Base-by-base conservation (phyloP, 495 filamentous ascomycete genomes). In the Penicillium daleae region DNA sequence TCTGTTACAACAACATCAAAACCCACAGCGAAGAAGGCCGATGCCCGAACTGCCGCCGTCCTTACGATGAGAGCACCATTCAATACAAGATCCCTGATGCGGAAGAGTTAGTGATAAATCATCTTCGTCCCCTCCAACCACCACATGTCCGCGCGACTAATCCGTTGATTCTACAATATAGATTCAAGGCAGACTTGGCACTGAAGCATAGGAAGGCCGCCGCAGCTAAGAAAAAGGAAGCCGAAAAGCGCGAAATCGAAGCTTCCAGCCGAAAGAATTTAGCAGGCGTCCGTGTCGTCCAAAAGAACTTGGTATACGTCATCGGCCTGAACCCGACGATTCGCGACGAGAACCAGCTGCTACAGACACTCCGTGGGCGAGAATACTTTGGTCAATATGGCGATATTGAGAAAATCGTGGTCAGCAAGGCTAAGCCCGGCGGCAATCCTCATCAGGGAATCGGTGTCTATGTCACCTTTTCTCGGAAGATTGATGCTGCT, bases 301-400 rank as follows among this genome's bases (percentile, higher is more conserved):
- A 98, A 77, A 97, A 97, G 80, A 99, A 99, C 66, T 85, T 99
- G 35, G 96, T 99, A 62, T 99, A 99, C 71, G 93, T 99, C 61
- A 95, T 96, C 24, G 96, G 95, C 29, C 81, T 99, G 37, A 96
- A 89, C 58, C 95, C 95, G 22, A 90, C 88, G 50, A 93, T 93
- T 68, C 88, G 89, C 37, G 96, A 98, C 73, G 93, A 97, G 70
- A 92, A 92, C 63, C 78, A 79, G 62, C 83, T 99, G 9, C 81
- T 97, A 56, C 87, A 90, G 71, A 97, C 92, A 0, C 81, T 99
- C 21, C 89, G 96, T 51, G 91, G 92, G 46, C 83, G 84, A 49
- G 88, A 96, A 63, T 99, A 97, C 72, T 99, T 99, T 70, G 96
- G 96, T 5, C 96, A 98, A 71, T 99, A 99, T 72, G 96, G 96